Evolutionary conservation across 1,284 basidiomycete species (phyloP), one percentile per base, ranked within the genome.

Genomic region (Volvariella volvacea): DNA sequence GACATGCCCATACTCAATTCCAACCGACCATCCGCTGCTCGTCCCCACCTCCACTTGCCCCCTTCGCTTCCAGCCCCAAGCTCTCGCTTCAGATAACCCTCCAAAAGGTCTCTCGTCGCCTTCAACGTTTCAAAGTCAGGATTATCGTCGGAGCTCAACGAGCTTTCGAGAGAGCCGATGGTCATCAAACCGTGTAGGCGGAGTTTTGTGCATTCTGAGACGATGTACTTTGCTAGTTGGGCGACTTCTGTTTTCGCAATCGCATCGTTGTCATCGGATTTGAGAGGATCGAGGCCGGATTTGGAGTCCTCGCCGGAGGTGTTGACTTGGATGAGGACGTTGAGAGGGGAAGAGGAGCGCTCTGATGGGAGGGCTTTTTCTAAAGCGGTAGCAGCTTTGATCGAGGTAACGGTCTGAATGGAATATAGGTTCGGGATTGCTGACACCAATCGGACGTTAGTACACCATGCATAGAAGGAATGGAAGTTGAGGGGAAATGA

Each of bases 1-100:
- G 92, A 95, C 95, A 99, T 99, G 16, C 95, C 95, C 94, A 98
- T 98, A 57, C 92, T 95, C 59, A 99, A 62, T 57, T 92, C 60
- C 48, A 98, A 61, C 43, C 66, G 68, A 3, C 81, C 76, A 3
- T 55, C 52, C 2, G 58, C 67, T 28, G 71, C 67, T 39, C 69
- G 64, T 6, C 80, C 81, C 78, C 76, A 83, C 36, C 51, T 63
- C 22, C 37, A 53, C 49, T 44, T 57, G 6, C 6, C 25, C 6
- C 25, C 25, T 12, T 28, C 25, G 12, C n/a, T n/a, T 16, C 59
- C 61, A 1, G 56, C 50, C 1, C 62, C 58, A 7, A 71, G 63
- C 17, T 63, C 58, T 4, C 57, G 50, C 22, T 51, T 52, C 41
- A 89, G 59, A 22, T 66, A 59, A 10, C 58, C 63, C 36, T 74